Evolutionary conservation across 2,329 filamentous ascomycete species (phyloP), one percentile per base, ranked within the genome.

Genomic region (Aspergillus ruber): DNA sequence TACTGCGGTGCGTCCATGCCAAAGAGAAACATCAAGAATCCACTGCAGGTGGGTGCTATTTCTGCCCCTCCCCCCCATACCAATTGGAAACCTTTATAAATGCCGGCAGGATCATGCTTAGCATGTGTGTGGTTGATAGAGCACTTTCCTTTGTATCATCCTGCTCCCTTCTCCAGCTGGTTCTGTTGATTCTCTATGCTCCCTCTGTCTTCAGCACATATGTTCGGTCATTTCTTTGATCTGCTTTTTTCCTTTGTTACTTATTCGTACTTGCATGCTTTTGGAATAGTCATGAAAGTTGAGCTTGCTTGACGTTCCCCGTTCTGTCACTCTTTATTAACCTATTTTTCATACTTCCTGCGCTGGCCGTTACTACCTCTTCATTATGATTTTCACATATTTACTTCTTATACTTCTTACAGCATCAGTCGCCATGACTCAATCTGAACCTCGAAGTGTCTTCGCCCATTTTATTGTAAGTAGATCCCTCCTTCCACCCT

Each of bases 401-500:
- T 47, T 57, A 45, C 46, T 58, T 42, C 45, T 44, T 29, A 21
- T 52, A 33, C 35, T 47, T 27, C 13, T 42, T 42, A 41, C 45
- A 40, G 46, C 50, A 5, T 38, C 48, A 32, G 33, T 47, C 15
- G 23, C 43, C n/a, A 36, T 46, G 6, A 47, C 48, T n/a, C 47
- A 50, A 8, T 40, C 55, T 9, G 56, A 56, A 13, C 52, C 54
- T 10, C 61, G 60, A 46, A 52, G 46, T 10, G 64, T 66, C 8
- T 67, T 67, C 47, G 64, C 65, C 15, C 65, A 68, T 51, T 67
- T 65, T 40, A 61, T 68, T 23, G 65, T 66, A 49, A 56, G 61
- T 20, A 29, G 39, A 10, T 20, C 20, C 23, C 12, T 36, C 36
- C 35, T 6, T 17, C 15, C 13, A 10, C 21, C 29, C n/a, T 45